phyloP scores from a whole-genome alignment of 768 basidiomycete species.

The Pleurotus djamor region DNA sequence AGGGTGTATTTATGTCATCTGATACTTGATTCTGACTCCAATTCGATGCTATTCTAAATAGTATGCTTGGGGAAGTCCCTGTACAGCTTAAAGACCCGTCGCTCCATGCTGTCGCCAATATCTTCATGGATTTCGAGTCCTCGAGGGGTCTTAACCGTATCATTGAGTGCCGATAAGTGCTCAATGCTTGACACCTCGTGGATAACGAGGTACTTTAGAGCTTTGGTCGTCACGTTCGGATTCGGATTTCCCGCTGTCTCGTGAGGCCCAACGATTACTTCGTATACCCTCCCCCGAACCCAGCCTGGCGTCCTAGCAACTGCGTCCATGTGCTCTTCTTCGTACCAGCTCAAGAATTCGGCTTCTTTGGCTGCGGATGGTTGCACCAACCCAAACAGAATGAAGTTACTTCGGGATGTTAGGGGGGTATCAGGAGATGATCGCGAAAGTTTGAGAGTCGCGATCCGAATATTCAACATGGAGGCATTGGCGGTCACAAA shows the following conservation, averaged over 20 bases:
- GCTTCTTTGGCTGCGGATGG: constrained; percentile 18
- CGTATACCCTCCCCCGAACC: constrained; percentile 24
- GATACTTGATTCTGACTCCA: no score
- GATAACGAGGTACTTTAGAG: constrained; percentile 26
- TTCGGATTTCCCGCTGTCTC: constrained; percentile 13
- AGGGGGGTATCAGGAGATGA: background rate
- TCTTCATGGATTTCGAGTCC: constrained; percentile 15
- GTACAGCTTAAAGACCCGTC: constrained; percentile 22
- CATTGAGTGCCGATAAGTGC: constrained; percentile 16
- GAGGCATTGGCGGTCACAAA: background rate
- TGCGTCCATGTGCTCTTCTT: constrained; percentile 30
- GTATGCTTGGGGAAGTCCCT: constrained; percentile 9
- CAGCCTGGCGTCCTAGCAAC: constrained; percentile 27
- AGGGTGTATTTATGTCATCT: background rate
- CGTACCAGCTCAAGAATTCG: constrained; percentile 33
- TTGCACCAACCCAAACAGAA: constrained; percentile 19
- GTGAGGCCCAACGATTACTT: constrained; percentile 15
- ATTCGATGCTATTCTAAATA: no score
- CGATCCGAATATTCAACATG: background rate
- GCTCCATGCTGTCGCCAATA: constrained; percentile 10
- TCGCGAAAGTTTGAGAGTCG: background rate
- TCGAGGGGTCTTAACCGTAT: constrained; percentile 20
- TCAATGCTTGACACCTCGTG: constrained; percentile 22
- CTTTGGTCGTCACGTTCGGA: constrained; percentile 4
- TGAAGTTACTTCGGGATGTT: constrained; percentile 12